These are phyloP conservation scores for Rubus parviflorus DNA, from an alignment of 306 rosid species.

Conservation along the genomic window DNA sequence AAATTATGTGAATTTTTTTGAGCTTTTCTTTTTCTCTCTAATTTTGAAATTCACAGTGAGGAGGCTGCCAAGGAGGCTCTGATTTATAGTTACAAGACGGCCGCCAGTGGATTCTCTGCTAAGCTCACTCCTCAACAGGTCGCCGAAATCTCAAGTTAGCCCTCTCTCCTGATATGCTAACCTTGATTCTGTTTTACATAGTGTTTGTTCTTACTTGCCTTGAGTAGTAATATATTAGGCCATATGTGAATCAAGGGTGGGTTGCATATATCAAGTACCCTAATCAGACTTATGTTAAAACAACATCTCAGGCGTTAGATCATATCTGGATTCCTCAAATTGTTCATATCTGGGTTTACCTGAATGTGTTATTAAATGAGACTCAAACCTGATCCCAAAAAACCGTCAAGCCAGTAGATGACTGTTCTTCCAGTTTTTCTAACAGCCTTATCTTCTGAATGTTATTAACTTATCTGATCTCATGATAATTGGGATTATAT, in stretches of 20 bases:
- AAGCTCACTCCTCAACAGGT: constrained; percentile 79
- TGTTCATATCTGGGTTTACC: background rate
- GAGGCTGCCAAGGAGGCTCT: constrained; percentile 93
- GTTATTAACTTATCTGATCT: background rate
- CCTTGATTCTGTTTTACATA: too few species aligned
- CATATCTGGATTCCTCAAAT: too few species aligned
- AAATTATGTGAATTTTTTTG: background rate
- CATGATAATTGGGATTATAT: background rate
- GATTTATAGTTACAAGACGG: constrained; percentile 80
- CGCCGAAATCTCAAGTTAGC: constrained; percentile 43
- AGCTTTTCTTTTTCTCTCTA: too few species aligned
- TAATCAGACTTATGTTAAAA: too few species aligned
- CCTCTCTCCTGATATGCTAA: background rate
- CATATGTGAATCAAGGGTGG: too few species aligned
- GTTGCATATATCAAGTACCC: too few species aligned
- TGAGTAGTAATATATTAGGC: too few species aligned
- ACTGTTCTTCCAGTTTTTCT: background rate
- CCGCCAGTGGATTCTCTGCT: constrained; percentile 92
- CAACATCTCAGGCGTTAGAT: too few species aligned
- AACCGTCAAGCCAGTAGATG: background rate
- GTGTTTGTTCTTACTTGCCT: too few species aligned
- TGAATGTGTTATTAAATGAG: background rate
- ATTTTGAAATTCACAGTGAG: constrained; percentile 42
- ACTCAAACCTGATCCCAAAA: background rate
- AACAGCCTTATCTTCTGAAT: background rate